These are phyloP conservation scores for Pseudoscleropodium purum DNA, from an alignment of 225 moss, liverwort and hornwort species.

Conservation along the genomic window DNA sequence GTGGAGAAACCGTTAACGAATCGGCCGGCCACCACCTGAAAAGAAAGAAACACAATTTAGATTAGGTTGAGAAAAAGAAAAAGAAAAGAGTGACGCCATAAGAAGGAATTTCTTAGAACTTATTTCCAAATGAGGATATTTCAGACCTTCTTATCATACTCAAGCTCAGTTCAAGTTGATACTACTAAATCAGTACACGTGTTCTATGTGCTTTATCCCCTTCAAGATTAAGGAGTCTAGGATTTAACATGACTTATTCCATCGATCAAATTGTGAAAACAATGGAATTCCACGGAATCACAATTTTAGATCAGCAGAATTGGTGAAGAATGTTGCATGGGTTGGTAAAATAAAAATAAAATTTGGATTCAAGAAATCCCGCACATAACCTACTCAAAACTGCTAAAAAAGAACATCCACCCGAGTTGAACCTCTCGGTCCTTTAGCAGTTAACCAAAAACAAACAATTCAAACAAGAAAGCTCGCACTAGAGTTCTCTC, in stretches of 20 bases:
- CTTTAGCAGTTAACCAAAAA: not conserved
- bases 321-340: not conserved
- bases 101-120: not conserved
- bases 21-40: conserved; percentile 86
- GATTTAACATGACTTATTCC: not conserved
- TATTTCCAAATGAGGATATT: not conserved
- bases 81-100: not conserved
- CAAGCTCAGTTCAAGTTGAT: not conserved
- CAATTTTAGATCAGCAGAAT: not conserved
- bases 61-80: not conserved
- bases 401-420: not conserved
- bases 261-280: not conserved
- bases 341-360: not conserved
- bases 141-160: not conserved
- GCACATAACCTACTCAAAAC: not conserved
- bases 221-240: not conserved
- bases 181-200: not conserved
- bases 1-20: conserved; percentile 85
- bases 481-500: not conserved
- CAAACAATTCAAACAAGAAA: not conserved
- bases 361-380: not conserved
- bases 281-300: not conserved
- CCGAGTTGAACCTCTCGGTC: not conserved
- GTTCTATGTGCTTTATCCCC: not conserved
- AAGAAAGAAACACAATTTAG: not conserved